Evolutionary conservation across 2,329 filamentous ascomycete genomes (phyloP).

Genomic region (Ophiognomonia clavigignenti-juglandacearum): DNA sequence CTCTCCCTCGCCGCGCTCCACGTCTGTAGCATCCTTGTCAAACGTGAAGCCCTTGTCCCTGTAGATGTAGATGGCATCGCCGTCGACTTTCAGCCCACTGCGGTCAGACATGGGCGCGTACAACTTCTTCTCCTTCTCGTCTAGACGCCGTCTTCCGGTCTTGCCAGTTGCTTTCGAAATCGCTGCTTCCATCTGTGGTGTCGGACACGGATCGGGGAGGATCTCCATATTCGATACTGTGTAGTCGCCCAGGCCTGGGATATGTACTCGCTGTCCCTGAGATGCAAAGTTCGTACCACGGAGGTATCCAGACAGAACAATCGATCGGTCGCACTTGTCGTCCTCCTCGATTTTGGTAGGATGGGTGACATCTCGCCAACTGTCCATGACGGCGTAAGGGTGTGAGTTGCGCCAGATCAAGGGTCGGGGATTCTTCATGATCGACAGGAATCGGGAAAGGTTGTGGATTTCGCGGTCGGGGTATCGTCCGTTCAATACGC

Average conservation of each 20-base stretch:
- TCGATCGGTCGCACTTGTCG: conserved; percentile 81
- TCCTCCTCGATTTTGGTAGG: conserved; percentile 88
- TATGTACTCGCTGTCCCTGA: conserved; percentile 79
- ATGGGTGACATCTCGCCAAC: conserved; percentile 91
- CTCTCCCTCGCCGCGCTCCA: conserved; percentile 86
- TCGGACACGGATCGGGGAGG: conserved; percentile 91
- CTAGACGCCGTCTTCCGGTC: conserved; percentile 70
- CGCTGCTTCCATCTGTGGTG: conserved; percentile 83
- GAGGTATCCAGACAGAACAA: conserved; percentile 90
- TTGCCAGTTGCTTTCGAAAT: conserved; percentile 81
- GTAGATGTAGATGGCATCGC: conserved; percentile 90
- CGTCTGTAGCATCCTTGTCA: conserved; percentile 57
- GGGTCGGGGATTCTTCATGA: conserved; percentile 99
- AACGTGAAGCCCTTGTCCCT: conserved; percentile 72
- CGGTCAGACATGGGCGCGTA: conserved; percentile 99
- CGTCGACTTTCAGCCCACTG: conserved; percentile 91
- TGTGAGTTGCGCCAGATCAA: conserved; percentile 95
- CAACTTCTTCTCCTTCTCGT: conserved; percentile 94
- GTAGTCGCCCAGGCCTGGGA: conserved; percentile 88
- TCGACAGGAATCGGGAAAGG: conserved; percentile 86
- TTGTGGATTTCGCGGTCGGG: conserved; percentile 97
- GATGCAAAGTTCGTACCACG: conserved; percentile 91
- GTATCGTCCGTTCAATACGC: conserved; percentile 94
- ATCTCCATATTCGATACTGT: conserved; percentile 79
- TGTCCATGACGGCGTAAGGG: conserved; percentile 89